Evolutionary conservation across 2,329 filamentous ascomycete species (phyloP).

Genomic region (Calonectria hongkongensis): DNA sequence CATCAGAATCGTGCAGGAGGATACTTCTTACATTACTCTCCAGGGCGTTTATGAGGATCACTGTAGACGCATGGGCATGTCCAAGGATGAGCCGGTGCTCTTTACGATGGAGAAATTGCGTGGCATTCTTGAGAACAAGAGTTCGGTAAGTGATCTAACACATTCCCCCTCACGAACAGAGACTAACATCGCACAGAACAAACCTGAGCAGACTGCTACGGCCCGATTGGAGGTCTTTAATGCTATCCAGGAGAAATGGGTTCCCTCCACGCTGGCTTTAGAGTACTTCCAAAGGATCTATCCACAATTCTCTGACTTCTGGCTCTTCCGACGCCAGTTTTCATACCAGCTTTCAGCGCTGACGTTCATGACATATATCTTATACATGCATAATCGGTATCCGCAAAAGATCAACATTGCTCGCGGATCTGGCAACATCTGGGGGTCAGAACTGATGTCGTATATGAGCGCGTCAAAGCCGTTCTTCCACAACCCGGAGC

Average conservation of each 20-base stretch:
- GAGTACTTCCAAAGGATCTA: slow-evolving; percentile 94
- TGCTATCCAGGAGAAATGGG: slow-evolving; percentile 95
- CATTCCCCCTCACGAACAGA: background rate
- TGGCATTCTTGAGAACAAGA: slow-evolving; percentile 82
- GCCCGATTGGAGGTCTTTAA: slow-evolving; percentile 94
- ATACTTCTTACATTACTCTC: slow-evolving; percentile 93
- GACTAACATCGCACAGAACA: slow-evolving; percentile 69
- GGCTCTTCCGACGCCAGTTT: slow-evolving; percentile 98
- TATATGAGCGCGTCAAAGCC: slow-evolving; percentile 90
- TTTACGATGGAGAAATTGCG: slow-evolving; percentile 97
- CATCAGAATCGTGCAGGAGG: slow-evolving; percentile 96
- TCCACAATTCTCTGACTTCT: slow-evolving; percentile 94
- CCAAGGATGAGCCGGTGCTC: slow-evolving; percentile 95
- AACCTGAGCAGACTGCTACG: slow-evolving; percentile 80
- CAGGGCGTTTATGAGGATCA: slow-evolving; percentile 98
- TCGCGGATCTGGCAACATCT: slow-evolving; percentile 91
- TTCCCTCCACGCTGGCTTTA: slow-evolving; percentile 86
- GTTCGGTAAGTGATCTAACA: slow-evolving; percentile 66
- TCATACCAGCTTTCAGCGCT: slow-evolving; percentile 95
- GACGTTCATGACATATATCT: slow-evolving; percentile 98
- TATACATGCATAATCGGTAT: slow-evolving; percentile 97
- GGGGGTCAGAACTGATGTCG: slow-evolving; percentile 95
- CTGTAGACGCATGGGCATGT: slow-evolving; percentile 88
- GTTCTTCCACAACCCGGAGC: slow-evolving; percentile 95
- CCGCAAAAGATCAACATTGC: slow-evolving; percentile 97